A percentile compares a stretch with the other conserved stretches of the same genome.
phyloP scores from a whole-genome alignment of 1,139 yeast species.

The Yamadazyma songkhlaensis region DNA sequence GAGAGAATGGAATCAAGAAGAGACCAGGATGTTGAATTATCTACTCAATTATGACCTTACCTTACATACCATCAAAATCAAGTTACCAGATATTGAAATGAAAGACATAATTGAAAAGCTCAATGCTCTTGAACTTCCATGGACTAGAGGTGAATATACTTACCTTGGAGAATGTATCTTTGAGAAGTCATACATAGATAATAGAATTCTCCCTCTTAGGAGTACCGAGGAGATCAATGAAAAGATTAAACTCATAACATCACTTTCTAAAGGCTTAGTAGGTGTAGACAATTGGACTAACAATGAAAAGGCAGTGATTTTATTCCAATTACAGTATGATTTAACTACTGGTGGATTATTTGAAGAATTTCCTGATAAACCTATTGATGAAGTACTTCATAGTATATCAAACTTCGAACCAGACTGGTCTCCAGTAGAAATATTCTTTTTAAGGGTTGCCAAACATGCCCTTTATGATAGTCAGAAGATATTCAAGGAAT shows the following conservation, averaged over 20 bases:
- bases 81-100: constrained; percentile 6
- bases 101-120: neutral
- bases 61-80: constrained; percentile 3
- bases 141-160: constrained; percentile 15
- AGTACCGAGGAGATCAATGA: constrained; percentile 3
- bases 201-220: constrained; percentile 10
- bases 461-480: constrained; percentile 4
- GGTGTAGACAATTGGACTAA: constrained; percentile 2
- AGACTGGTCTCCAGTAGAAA: constrained; percentile 13
- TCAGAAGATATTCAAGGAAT: constrained; percentile 10
- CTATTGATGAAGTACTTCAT: constrained; percentile 9
- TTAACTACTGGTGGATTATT: constrained; percentile 14
- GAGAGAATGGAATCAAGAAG: constrained; percentile 9
- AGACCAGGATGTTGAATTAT: constrained; percentile 9
- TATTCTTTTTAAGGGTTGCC: constrained; percentile 9
- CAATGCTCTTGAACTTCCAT: constrained; percentile 3
- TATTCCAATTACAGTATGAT: constrained; percentile 9
- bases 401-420: constrained; percentile 1
- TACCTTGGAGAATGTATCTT: constrained; percentile 7
- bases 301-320: constrained; percentile 3
- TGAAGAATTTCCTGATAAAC: constrained; percentile 15
- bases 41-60: constrained; percentile 12
- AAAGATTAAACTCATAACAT: neutral
- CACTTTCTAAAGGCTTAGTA: neutral
- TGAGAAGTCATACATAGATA: neutral